phyloP scores from a whole-genome alignment of 768 basidiomycete species.

The Hygrocybe punicea region DNA sequence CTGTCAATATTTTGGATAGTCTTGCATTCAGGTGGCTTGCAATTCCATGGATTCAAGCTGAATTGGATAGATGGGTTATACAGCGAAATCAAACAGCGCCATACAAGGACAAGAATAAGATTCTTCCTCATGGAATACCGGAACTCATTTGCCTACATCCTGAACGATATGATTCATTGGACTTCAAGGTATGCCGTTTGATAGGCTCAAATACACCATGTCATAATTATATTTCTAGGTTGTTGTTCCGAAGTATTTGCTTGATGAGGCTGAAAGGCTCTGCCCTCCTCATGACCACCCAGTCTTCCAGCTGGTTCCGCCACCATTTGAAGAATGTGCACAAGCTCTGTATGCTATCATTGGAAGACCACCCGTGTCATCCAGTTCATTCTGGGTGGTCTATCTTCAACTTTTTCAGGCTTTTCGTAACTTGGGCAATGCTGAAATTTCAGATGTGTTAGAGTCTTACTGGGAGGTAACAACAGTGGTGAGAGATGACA shows the following conservation, averaged over 20 bases:
- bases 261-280: constrained; percentile 12
- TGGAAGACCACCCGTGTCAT: constrained; percentile 11
- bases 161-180: constrained; percentile 18
- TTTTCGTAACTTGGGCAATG: constrained; percentile 5
- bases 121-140: constrained; percentile 36
- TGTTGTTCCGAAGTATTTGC: constrained; percentile 11
- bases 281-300: constrained; percentile 18
- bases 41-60: constrained; percentile 37
- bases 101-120: constrained; percentile 29
- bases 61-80: constrained; percentile 28
- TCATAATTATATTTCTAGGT: constrained; percentile 8
- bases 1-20: constrained; percentile 13
- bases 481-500: not conserved
- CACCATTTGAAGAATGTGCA: constrained; percentile 12
- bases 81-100: constrained; percentile 18
- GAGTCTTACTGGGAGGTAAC: not conserved
- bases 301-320: constrained; percentile 19
- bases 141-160: constrained; percentile 27
- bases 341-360: constrained; percentile 10
- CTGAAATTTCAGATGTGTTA: not conserved
- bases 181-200: constrained; percentile 32
- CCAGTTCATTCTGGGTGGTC: constrained; percentile 11
- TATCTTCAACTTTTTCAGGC: constrained; percentile 6
- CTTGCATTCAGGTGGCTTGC: constrained; percentile 32
- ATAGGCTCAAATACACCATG: not conserved